Evolutionary conservation across 805 yeast genomes (phyloP).

Genomic region (Metschnikowia similis): DNA sequence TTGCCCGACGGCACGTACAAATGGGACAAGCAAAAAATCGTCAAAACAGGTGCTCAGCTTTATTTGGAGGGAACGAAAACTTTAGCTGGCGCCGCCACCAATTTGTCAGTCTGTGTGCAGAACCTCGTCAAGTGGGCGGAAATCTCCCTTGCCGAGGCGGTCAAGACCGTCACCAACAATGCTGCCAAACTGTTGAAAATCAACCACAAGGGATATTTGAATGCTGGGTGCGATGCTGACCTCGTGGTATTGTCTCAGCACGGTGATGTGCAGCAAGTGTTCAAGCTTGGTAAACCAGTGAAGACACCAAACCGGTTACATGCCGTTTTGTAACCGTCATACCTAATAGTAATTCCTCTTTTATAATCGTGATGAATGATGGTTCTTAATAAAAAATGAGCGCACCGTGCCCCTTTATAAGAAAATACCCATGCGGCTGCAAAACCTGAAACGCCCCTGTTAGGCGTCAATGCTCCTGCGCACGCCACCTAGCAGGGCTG

Average conservation of each 20-base stretch:
- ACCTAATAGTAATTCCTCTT: no score
- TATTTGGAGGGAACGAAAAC: conserved; percentile 51
- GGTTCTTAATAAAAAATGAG: neutral
- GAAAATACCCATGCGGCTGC: neutral
- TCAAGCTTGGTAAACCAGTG: conserved; percentile 40
- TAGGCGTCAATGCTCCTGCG: neutral
- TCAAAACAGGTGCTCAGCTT: conserved; percentile 44
- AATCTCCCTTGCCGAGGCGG: conserved; percentile 47
- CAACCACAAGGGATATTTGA: conserved; percentile 46
- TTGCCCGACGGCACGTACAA: conserved; percentile 52
- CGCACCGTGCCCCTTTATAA: neutral
- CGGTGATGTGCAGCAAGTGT: conserved; percentile 47
- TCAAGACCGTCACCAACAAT: conserved; percentile 51
- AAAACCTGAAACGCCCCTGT: neutral
- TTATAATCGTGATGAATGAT: neutral
- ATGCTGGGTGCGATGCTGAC: conserved; percentile 54
- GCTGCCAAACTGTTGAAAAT: conserved; percentile 49
- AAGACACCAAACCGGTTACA: neutral
- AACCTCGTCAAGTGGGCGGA: conserved; percentile 49
- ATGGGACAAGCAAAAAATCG: conserved; percentile 48
- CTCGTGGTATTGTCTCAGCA: conserved; percentile 41
- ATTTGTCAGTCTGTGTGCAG: conserved; percentile 46
- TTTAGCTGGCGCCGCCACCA: conserved; percentile 60
- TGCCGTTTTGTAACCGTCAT: conserved; percentile 4
- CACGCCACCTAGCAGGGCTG: neutral